Conservation (phyloP, 805 yeast species). For the Diddensiella santjacobensis region DNA sequence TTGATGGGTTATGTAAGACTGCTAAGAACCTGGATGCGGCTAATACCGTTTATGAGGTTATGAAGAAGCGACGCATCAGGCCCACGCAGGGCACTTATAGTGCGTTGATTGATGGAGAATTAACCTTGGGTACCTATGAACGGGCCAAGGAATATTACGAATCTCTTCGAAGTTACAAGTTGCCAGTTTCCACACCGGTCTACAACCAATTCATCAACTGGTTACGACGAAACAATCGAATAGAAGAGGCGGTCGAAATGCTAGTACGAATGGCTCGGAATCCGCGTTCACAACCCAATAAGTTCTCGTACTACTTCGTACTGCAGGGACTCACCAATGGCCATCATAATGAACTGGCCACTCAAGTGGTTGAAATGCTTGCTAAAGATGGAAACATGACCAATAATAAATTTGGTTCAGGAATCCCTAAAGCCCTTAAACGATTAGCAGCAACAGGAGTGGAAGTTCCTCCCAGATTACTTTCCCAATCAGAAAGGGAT, state of each 20-base stretch:
- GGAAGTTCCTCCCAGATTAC: not conserved
- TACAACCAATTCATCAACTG: conserved; percentile 32
- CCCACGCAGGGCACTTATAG: conserved; percentile 29
- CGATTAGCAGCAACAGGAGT: not conserved
- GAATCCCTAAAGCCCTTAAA: not conserved
- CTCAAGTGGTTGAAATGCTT: conserved; percentile 12
- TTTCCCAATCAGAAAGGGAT: too few species aligned
- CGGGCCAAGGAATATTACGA: conserved; percentile 24
- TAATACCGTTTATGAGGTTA: conserved; percentile 42
- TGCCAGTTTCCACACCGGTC: conserved; percentile 28
- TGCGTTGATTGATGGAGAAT: conserved; percentile 32
- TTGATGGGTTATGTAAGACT: conserved; percentile 50
- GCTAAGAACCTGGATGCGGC: conserved; percentile 51
- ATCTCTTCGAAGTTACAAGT: conserved; percentile 24
- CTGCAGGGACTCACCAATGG: conserved; percentile 18
- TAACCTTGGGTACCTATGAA: conserved; percentile 25
- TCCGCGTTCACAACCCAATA: conserved; percentile 26
- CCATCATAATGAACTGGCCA: conserved; percentile 11
- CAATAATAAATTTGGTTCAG: not conserved
- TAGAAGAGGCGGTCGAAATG: conserved; percentile 22
- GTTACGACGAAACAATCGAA: conserved; percentile 17
- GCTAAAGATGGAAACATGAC: not conserved
- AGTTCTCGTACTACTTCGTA: conserved; percentile 28
- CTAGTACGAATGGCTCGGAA: conserved; percentile 18
- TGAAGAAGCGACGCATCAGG: conserved; percentile 34